Conservation (phyloP, 495 filamentous ascomycete genomes). For the Halenospora varia region DNA sequence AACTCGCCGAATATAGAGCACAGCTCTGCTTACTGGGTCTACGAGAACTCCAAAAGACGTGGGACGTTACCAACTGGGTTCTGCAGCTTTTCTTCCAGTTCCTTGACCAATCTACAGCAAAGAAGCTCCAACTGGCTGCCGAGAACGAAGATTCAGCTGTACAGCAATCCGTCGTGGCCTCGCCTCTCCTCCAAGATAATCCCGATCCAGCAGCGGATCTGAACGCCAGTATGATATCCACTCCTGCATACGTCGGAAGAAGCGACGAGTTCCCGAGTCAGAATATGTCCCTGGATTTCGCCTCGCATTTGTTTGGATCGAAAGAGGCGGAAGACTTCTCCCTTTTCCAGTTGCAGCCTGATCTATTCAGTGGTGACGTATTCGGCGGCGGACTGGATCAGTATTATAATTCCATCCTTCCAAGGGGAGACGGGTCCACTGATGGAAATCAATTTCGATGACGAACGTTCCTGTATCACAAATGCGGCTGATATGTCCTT, state of each 20-base stretch:
- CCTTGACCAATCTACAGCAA: constrained; percentile 40
- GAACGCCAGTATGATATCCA: neutral
- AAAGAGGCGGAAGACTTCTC: constrained; percentile 11
- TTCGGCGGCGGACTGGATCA: constrained; percentile 7
- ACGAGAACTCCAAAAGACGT: constrained; percentile 44
- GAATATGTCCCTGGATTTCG: neutral
- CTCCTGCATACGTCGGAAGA: neutral
- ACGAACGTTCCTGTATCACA: neutral
- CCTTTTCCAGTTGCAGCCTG: constrained; percentile 8
- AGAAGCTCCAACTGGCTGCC: constrained; percentile 27
- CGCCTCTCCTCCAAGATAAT: neutral
- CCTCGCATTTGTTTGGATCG: neutral
- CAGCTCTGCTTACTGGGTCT: constrained; percentile 41
- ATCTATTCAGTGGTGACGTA: constrained; percentile 1
- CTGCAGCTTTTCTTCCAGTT: constrained; percentile 43
- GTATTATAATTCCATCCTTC: constrained; percentile 3
- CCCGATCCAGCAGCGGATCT: neutral
- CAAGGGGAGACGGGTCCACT: neutral
- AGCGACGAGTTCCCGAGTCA: neutral
- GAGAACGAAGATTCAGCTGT: neutral
- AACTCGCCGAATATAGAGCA: constrained; percentile 43
- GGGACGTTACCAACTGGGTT: constrained; percentile 46
- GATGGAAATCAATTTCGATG: neutral
- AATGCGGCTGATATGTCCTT: neutral
- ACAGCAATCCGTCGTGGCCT: neutral